phyloP scores from a whole-genome alignment of 495 filamentous ascomycete species.

The Lentithecium fluviatile region DNA sequence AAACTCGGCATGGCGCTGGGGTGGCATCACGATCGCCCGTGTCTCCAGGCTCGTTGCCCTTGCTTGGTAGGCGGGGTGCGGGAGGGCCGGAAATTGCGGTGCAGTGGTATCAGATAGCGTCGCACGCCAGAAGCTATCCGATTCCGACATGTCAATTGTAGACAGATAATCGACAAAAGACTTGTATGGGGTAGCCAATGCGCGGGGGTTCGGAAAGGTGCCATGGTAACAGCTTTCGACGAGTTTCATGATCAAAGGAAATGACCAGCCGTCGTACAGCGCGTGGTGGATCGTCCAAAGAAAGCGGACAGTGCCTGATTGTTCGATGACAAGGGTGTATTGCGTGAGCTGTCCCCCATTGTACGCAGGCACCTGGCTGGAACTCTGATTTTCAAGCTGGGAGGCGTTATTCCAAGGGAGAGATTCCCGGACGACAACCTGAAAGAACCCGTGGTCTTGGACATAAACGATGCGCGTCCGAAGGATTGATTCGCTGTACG shows the following conservation, averaged over 20 bases:
- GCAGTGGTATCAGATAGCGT: background rate
- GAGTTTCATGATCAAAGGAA: constrained; percentile 12
- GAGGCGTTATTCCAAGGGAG: constrained; percentile 6
- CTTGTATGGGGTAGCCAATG: background rate
- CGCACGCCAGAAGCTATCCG: no score
- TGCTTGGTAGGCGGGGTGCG: constrained; percentile 12
- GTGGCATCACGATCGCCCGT: constrained; percentile 8
- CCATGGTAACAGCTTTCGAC: constrained; percentile 15
- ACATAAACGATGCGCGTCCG: constrained; percentile 45
- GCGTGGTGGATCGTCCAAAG: constrained; percentile 37
- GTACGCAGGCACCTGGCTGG: background rate
- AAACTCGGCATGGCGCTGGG: background rate
- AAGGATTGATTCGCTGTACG: constrained; percentile 45
- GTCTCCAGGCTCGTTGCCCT: background rate
- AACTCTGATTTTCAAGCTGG: background rate
- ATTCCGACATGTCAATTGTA: no score
- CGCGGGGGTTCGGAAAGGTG: background rate
- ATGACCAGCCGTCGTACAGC: constrained; percentile 23
- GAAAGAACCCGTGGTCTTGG: constrained; percentile 3
- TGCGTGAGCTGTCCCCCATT: background rate
- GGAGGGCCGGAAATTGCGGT: background rate
- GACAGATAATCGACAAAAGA: no score
- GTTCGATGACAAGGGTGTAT: constrained; percentile 23
- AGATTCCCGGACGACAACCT: constrained; percentile 27
- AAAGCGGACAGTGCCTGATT: constrained; percentile 29